Percentiles rank a stretch among this genome's conserved stretches.
Evolutionary conservation across 352 stramenopile genomes (phyloP).

Genomic region (Elongisporangium anandrum): DNA sequence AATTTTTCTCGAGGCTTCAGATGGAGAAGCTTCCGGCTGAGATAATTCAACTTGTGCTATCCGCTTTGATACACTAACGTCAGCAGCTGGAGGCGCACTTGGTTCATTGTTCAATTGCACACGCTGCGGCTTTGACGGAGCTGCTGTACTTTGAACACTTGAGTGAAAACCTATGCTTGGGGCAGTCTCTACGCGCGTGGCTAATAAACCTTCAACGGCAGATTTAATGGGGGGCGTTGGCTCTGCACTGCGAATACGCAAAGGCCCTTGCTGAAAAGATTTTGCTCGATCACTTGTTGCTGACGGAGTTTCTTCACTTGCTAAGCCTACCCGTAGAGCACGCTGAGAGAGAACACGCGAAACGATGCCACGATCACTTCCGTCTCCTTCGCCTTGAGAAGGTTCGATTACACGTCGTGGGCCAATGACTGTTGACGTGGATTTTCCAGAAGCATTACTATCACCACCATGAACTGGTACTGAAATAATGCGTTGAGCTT

Average conservation of each 20-base stretch:
- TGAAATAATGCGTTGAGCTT: slow-evolving; percentile 17
- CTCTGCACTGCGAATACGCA: slow-evolving; percentile 31
- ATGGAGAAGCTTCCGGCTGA: not conserved
- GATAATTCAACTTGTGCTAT: not conserved
- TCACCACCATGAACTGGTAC: not conserved
- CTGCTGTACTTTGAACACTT: slow-evolving; percentile 11
- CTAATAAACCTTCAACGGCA: slow-evolving; percentile 23
- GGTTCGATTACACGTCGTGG: slow-evolving; percentile 21
- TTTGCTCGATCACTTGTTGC: slow-evolving; percentile 19
- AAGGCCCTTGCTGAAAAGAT: slow-evolving; percentile 15
- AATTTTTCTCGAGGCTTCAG: not conserved
- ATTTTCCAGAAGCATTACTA: not conserved
- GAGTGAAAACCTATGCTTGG: slow-evolving; percentile 28
- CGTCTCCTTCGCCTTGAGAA: slow-evolving; percentile 1
- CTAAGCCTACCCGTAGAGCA: slow-evolving; percentile 34
- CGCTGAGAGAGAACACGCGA: slow-evolving; percentile 37
- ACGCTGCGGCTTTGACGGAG: slow-evolving; percentile 23
- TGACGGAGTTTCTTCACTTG: not conserved
- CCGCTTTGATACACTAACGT: not conserved
- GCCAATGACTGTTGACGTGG: slow-evolving; percentile 6
- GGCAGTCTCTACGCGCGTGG: slow-evolving; percentile 16
- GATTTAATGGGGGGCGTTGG: slow-evolving; percentile 11
- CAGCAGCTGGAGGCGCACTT: not conserved
- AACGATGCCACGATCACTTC: slow-evolving; percentile 3
- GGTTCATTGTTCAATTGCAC: slow-evolving; percentile 14